A percentile compares a stretch with the other conserved stretches of the same genome.
phyloP scores from a whole-genome alignment of 177 flowering plant genomes.

The Tripterygium wilfordii region DNA sequence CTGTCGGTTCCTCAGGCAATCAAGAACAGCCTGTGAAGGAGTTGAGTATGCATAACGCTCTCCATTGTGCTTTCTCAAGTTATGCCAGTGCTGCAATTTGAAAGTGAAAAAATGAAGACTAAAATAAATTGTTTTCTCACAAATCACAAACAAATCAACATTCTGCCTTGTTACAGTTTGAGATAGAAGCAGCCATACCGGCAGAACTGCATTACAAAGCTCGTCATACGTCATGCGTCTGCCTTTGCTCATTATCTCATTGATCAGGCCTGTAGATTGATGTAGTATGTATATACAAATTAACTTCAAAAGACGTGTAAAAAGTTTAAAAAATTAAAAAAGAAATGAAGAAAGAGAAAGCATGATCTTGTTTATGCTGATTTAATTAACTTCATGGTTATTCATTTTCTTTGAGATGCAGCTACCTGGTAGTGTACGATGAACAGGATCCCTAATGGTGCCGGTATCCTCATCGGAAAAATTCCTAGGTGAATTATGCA shows the following conservation, averaged over 20 bases:
- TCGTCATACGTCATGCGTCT: constrained; percentile 85
- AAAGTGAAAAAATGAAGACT: constrained; percentile 1
- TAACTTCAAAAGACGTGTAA: neutral
- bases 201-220: constrained; percentile 84
- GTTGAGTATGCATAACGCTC: constrained; percentile 94
- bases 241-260: constrained; percentile 90
- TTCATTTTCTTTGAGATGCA: neutral
- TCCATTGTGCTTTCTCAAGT: constrained; percentile 90
- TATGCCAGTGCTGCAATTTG: constrained; percentile 75
- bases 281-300: too few relatives aligned
- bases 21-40: constrained; percentile 97
- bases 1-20: constrained; percentile 83
- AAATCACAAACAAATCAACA: too few relatives aligned
- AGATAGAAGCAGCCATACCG: constrained; percentile 47
- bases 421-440: constrained; percentile 86
- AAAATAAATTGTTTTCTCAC: too few relatives aligned
- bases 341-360: neutral
- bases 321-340: neutral
- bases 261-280: constrained; percentile 55
- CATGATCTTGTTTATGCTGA: neutral
- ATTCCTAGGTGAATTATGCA: constrained; percentile 40
- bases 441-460: constrained; percentile 30
- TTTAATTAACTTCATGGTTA: neutral
- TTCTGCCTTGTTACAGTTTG: too few relatives aligned
- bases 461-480: constrained; percentile 62